These are phyloP conservation scores for Exophiala oligosperma DNA, from an alignment of 2,329 filamentous ascomycete species.

Conservation along the genomic window DNA sequence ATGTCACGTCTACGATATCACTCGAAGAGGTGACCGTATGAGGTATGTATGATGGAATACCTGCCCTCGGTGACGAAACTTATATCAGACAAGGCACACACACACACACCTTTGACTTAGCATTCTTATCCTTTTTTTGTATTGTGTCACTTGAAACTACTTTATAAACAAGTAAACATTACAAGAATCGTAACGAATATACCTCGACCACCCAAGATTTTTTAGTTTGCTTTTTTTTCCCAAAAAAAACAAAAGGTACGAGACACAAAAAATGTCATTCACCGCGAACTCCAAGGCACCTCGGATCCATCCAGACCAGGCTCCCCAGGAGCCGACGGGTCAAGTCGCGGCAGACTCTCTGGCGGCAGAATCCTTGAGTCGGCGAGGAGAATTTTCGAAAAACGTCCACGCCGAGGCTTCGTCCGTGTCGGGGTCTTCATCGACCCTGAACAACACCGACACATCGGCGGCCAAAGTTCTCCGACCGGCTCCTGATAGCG, in stretches of 20 bases:
- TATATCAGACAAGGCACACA: too few species aligned
- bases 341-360: constrained; percentile 63
- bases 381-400: constrained; percentile 60
- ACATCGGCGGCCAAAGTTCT: constrained; percentile 54
- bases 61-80: too few species aligned
- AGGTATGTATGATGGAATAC: too few species aligned
- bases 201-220: too few species aligned
- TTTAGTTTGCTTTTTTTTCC: too few species aligned
- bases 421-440: constrained; percentile 52
- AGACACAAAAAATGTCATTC: constrained; percentile 22
- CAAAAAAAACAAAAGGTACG: not conserved
- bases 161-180: too few species aligned
- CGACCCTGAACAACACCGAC: constrained; percentile 58
- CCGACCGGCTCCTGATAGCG: constrained; percentile 48
- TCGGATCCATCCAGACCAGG: constrained; percentile 51
- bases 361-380: constrained; percentile 44
- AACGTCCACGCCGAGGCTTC: constrained; percentile 57
- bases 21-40: too few species aligned
- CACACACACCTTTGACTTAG: too few species aligned
- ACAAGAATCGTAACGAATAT: too few species aligned
- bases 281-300: constrained; percentile 22
- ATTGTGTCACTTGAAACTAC: too few species aligned
- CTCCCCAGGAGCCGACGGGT: constrained; percentile 64
- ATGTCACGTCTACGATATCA: too few species aligned
- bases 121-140: too few species aligned